These are phyloP conservation scores for Collybia nuda DNA, from an alignment of 768 basidiomycete genomes.

Conservation along the genomic window DNA sequence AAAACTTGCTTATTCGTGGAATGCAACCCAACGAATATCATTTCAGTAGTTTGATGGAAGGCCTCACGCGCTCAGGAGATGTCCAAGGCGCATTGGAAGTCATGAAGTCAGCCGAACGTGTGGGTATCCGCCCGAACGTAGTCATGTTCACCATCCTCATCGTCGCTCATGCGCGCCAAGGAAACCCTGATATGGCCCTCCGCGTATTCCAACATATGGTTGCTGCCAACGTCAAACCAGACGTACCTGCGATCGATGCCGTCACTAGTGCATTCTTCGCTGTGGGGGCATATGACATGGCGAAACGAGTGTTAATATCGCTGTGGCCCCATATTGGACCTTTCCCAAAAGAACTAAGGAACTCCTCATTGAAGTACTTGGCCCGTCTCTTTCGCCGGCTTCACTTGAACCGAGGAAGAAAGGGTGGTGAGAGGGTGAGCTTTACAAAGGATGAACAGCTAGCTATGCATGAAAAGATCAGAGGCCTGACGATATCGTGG, in stretches of 20 bases:
- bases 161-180: conserved; percentile 63
- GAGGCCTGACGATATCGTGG: conserved; percentile 11
- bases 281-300: conserved; percentile 48
- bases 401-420: conserved; percentile 11
- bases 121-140: conserved; percentile 56
- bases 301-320: conserved; percentile 52
- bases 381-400: conserved; percentile 47
- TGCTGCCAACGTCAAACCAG: conserved; percentile 59
- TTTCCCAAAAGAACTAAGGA: conserved; percentile 50
- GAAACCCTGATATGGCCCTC: conserved; percentile 52
- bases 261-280: conserved; percentile 67
- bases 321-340: conserved; percentile 68
- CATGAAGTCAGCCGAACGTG: conserved; percentile 49
- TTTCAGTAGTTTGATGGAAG: conserved; percentile 74
- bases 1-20: conserved; percentile 62
- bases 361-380: conserved; percentile 45
- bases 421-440: conserved; percentile 12
- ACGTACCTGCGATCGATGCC: conserved; percentile 70
- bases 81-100: conserved; percentile 52
- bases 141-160: conserved; percentile 81
- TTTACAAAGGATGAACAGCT: conserved; percentile 31
- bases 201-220: conserved; percentile 65
- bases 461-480: conserved; percentile 37
- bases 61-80: conserved; percentile 62
- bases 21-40: conserved; percentile 74